These are phyloP conservation scores for Gleditsia sinensis DNA, from an alignment of 306 rosid genomes.

Conservation along the genomic window DNA sequence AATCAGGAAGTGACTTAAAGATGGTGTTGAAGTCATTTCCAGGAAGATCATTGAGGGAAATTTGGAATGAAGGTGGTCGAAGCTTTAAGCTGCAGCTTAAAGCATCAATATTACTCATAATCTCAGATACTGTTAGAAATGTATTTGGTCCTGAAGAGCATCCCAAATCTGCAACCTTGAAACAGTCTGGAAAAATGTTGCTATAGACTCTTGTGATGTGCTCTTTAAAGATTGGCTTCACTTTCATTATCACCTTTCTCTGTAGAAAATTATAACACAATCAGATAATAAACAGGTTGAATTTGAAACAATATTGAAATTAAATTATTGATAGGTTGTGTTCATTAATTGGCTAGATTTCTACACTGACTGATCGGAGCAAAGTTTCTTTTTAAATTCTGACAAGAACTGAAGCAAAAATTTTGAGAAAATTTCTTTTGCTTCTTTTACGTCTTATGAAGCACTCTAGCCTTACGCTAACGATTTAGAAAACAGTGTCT, in stretches of 20 bases:
- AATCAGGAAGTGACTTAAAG: slow-evolving; percentile 41
- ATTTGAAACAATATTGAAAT: too few relatives aligned
- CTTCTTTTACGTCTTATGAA: too few relatives aligned
- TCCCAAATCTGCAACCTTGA: slow-evolving; percentile 33
- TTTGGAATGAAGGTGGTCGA: slow-evolving; percentile 34
- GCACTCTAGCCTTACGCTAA: too few relatives aligned
- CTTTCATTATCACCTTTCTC: slow-evolving; percentile 18
- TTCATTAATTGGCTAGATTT: too few relatives aligned
- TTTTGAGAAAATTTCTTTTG: too few relatives aligned
- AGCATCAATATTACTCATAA: slow-evolving; percentile 4
- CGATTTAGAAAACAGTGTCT: too few relatives aligned
- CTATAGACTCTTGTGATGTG: background rate
- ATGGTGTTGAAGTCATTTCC: slow-evolving; percentile 57
- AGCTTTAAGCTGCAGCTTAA: background rate
- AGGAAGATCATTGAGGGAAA: slow-evolving; percentile 53
- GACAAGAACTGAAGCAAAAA: too few relatives aligned
- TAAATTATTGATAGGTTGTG: too few relatives aligned
- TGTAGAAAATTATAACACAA: too few relatives aligned
- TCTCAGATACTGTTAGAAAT: background rate
- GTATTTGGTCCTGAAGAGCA: slow-evolving; percentile 31
- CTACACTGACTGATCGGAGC: too few relatives aligned
- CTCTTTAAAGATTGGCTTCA: slow-evolving; percentile 21
- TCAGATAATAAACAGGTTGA: too few relatives aligned
- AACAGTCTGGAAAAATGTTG: background rate
- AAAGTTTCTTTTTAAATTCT: too few relatives aligned